A percentile compares a stretch with the other conserved stretches of the same genome.
Evolutionary conservation across 192 early-diverging fungal genomes (phyloP).

Genomic region (Backusella macrospora): DNA sequence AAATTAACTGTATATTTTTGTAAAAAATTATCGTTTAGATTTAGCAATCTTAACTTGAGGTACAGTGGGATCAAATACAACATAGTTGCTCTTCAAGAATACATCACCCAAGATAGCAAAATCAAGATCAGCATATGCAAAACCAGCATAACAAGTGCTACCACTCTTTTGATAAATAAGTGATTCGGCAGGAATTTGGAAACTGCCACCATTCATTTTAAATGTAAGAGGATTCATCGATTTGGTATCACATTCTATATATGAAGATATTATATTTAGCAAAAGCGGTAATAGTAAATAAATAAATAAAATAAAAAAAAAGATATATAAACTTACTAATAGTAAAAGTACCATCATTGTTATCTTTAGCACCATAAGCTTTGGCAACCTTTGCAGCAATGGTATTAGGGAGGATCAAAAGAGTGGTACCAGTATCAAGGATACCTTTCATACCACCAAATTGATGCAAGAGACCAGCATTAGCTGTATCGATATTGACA

Average conservation of each 20-base stretch:
- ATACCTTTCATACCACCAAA: constrained; percentile 39
- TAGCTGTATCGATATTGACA: background rate
- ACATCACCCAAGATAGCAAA: constrained; percentile 66
- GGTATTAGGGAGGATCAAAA: constrained; percentile 60
- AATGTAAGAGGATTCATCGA: constrained; percentile 35
- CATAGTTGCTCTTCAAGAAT: constrained; percentile 70
- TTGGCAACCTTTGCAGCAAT: constrained; percentile 52
- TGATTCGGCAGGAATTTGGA: constrained; percentile 44
- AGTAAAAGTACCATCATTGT: constrained; percentile 34
- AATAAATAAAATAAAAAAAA: background rate
- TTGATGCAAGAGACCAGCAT: background rate
- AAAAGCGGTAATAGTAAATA: background rate
- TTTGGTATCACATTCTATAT: constrained; percentile 24
- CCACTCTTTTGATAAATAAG: constrained; percentile 37
- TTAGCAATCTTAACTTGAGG: constrained; percentile 62
- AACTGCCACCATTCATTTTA: constrained; percentile 39
- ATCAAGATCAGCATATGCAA: constrained; percentile 37
- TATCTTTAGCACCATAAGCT: constrained; percentile 42
- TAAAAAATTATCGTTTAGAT: background rate
- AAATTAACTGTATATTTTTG: too few species aligned
- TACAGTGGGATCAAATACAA: constrained; percentile 62
- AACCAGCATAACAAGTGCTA: constrained; percentile 27
- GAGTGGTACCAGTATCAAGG: constrained; percentile 68
- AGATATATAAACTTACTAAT: background rate
- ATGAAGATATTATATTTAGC: too few species aligned